phyloP scores from a whole-genome alignment of 495 filamentous ascomycete species.

The Ascodesmis nigricans region DNA sequence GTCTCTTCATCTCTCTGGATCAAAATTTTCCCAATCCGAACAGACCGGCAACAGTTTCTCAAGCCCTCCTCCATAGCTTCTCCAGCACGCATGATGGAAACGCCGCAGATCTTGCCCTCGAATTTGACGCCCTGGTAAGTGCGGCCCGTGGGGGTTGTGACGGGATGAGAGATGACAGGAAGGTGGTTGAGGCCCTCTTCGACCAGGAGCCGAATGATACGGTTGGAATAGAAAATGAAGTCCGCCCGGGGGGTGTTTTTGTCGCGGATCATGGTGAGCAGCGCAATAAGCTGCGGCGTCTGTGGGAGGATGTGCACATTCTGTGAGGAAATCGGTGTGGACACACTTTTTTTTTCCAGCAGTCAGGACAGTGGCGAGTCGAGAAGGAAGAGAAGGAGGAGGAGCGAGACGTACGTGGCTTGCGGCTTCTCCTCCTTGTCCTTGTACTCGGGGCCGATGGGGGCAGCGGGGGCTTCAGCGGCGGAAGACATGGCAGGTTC shows the following conservation, averaged over 20 bases:
- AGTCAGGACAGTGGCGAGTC: neutral
- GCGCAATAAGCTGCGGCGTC: constrained; percentile 87
- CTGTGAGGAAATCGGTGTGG: constrained; percentile 53
- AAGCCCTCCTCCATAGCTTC: constrained; percentile 97
- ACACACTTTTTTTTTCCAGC: constrained; percentile 37
- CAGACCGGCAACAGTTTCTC: constrained; percentile 85
- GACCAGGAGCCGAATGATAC: constrained; percentile 92
- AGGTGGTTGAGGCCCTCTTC: constrained; percentile 96
- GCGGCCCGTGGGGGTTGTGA: constrained; percentile 64
- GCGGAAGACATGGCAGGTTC: too few species aligned
- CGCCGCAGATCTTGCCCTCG: constrained; percentile 93
- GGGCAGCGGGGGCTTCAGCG: constrained; percentile 16
- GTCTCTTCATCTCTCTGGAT: constrained; percentile 97
- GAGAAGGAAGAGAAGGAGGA: neutral
- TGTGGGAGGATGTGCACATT: constrained; percentile 82
- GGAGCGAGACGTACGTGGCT: constrained; percentile 29
- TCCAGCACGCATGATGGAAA: constrained; percentile 93
- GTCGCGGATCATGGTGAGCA: constrained; percentile 92
- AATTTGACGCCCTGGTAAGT: constrained; percentile 84
- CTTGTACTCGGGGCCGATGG: constrained; percentile 42
- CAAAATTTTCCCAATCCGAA: constrained; percentile 92
- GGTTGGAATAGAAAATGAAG: constrained; percentile 98
- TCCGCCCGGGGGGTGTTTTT: constrained; percentile 71
- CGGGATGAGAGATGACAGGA: constrained; percentile 63
- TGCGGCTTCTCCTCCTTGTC: constrained; percentile 43